Evolutionary conservation across 2,329 filamentous ascomycete species (phyloP).

Genomic region (Nothopassalora personata): DNA sequence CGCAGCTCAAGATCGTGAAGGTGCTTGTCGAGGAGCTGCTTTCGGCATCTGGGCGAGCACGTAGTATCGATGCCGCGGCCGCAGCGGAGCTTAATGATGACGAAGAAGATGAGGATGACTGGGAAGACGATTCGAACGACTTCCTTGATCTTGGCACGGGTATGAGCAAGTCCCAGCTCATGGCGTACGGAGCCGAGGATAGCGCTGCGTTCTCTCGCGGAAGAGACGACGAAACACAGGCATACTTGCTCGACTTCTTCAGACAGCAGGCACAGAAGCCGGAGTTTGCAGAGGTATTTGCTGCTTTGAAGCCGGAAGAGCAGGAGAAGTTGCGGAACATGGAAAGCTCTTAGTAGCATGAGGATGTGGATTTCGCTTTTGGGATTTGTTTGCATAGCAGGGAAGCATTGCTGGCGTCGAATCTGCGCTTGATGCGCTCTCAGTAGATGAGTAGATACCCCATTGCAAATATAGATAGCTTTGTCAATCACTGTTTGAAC

Average conservation of each 20-base stretch:
- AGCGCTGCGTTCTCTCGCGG: constrained; percentile 51
- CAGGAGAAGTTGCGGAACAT: constrained; percentile 46
- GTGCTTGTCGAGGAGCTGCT: constrained; percentile 87
- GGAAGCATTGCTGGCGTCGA: neutral
- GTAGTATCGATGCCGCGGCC: constrained; percentile 51
- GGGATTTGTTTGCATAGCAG: neutral
- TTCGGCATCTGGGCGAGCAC: constrained; percentile 61
- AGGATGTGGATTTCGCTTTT: neutral
- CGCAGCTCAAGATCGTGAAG: constrained; percentile 92
- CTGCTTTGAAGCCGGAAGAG: constrained; percentile 50
- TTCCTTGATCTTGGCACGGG: constrained; percentile 64
- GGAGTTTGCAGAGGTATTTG: constrained; percentile 53
- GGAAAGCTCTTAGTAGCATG: constrained; percentile 10
- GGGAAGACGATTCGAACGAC: constrained; percentile 78
- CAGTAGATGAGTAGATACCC: constrained; percentile 1
- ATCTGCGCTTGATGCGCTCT: neutral
- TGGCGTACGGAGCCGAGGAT: constrained; percentile 63
- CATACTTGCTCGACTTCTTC: constrained; percentile 80
- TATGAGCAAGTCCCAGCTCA: constrained; percentile 62
- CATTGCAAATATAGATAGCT: neutral
- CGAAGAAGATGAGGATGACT: constrained; percentile 64
- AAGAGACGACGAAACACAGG: constrained; percentile 85
- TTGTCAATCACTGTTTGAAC: neutral
- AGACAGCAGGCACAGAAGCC: constrained; percentile 48
- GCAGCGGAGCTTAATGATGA: constrained; percentile 59